phyloP scores from a whole-genome alignment of 1,284 basidiomycete species.

The Boletus semigastroideus region DNA sequence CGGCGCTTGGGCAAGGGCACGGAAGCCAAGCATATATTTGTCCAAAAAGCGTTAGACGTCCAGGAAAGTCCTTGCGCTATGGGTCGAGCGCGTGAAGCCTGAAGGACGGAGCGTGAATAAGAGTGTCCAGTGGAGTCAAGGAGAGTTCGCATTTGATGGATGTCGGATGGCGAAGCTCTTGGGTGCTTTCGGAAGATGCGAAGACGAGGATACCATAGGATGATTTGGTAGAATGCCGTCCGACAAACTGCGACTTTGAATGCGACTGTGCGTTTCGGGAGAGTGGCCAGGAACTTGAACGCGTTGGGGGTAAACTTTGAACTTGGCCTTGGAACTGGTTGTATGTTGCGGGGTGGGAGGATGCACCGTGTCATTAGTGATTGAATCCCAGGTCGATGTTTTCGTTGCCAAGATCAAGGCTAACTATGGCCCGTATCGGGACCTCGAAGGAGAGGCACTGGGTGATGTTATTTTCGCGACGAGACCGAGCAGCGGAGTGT shows the following conservation, averaged over 20 bases:
- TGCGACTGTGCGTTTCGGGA: constrained; percentile 23
- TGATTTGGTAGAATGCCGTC: background rate
- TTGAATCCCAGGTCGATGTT: constrained; percentile 59
- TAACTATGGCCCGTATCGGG: constrained; percentile 62
- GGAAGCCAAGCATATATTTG: constrained; percentile 7
- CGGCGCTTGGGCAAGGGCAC: constrained; percentile 14
- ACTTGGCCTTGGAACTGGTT: constrained; percentile 8
- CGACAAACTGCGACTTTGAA: constrained; percentile 19
- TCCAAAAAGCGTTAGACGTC: no score
- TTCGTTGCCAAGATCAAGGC: constrained; percentile 67
- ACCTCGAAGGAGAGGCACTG: constrained; percentile 57
- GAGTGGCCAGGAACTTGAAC: no score
- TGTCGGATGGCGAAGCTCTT: constrained; percentile 5
- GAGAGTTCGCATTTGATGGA: constrained; percentile 16
- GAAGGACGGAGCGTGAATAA: constrained; percentile 23
- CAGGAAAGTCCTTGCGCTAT: constrained; percentile 2
- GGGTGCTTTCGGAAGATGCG: constrained; percentile 4
- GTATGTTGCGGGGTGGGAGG: no score
- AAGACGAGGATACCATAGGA: constrained; percentile 16
- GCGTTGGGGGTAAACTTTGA: background rate
- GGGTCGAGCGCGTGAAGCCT: constrained; percentile 26
- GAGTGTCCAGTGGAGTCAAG: constrained; percentile 21
- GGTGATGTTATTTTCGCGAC: constrained; percentile 81
- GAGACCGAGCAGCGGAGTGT: constrained; percentile 79
- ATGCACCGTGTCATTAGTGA: constrained; percentile 81